Evolutionary conservation across 2,329 filamentous ascomycete species (phyloP).

Genomic region (Fusarium fracticaudum): DNA sequence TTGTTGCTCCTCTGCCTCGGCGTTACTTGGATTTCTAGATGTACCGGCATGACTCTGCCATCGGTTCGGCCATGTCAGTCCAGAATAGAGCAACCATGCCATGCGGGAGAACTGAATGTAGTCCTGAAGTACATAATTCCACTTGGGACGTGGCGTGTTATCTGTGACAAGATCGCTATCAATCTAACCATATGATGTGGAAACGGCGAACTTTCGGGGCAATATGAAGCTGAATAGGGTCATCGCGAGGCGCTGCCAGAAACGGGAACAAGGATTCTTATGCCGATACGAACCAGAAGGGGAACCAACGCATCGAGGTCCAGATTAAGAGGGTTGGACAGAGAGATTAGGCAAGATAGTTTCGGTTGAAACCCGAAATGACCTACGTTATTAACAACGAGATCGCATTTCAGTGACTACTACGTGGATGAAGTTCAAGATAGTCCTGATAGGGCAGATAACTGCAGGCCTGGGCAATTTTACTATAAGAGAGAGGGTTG

Average conservation of each 20-base stretch:
- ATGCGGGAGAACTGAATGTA: not conserved
- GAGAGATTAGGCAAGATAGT: not conserved
- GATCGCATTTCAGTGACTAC: constrained; percentile 21
- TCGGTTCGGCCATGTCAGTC: not conserved
- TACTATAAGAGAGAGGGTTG: constrained; percentile 40
- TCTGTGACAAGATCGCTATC: not conserved
- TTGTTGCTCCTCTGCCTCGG: constrained; percentile 3
- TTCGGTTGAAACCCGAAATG: constrained; percentile 21
- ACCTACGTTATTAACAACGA: constrained; percentile 6
- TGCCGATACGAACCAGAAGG: not conserved
- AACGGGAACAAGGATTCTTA: not conserved
- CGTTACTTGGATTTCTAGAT: not conserved
- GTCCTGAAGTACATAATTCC: not conserved
- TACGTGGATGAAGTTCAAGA: constrained; percentile 1
- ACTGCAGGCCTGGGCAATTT: constrained; percentile 6
- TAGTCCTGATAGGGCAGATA: constrained; percentile 29
- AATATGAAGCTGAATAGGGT: not conserved
- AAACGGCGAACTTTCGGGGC: not conserved
- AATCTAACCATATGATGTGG: not conserved
- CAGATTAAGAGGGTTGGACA: not conserved
- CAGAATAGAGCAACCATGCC: not conserved
- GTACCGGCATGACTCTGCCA: constrained; percentile 2
- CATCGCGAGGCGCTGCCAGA: not conserved
- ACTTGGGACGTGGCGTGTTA: not conserved
- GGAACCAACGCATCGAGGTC: not conserved